phyloP scores from a whole-genome alignment of 768 basidiomycete species.

The Udeniomyces megalosporus region DNA sequence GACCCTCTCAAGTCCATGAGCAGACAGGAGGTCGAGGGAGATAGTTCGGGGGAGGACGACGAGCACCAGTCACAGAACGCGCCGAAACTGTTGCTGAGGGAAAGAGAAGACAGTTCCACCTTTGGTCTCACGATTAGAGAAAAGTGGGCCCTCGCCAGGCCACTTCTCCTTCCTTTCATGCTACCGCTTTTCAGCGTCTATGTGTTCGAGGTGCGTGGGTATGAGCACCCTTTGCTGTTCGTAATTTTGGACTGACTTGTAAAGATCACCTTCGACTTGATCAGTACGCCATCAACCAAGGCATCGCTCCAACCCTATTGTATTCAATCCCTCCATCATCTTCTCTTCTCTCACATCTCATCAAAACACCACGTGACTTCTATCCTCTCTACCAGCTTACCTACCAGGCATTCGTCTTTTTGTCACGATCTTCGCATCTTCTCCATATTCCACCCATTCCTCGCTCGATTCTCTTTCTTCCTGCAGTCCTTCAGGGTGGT shows the following conservation, averaged over 20 bases:
- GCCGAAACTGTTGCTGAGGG: background rate
- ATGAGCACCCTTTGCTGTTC: background rate
- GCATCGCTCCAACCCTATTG: constrained; percentile 73
- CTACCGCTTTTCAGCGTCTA: constrained; percentile 55
- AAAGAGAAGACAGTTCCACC: constrained; percentile 21
- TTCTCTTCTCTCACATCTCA: constrained; percentile 51
- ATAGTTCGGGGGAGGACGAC: no score
- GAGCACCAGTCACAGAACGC: constrained; percentile 30
- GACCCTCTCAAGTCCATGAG: no score
- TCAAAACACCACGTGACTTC: constrained; percentile 74
- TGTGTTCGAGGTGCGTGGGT: constrained; percentile 62
- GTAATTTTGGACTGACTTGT: background rate
- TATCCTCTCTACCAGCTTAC: constrained; percentile 67
- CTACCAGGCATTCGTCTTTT: constrained; percentile 59
- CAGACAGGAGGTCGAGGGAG: no score
- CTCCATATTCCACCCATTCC: constrained; percentile 69
- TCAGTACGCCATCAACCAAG: constrained; percentile 33
- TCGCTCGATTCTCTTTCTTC: constrained; percentile 47
- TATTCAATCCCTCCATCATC: constrained; percentile 56
- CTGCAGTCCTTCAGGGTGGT: constrained; percentile 53
- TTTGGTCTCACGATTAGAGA: constrained; percentile 48
- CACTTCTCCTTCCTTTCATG: constrained; percentile 53
- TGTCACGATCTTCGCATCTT: constrained; percentile 81
- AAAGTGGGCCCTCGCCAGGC: constrained; percentile 66
- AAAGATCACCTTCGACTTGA: background rate